Percentiles rank a stretch among this genome's conserved stretches.
phyloP scores from a whole-genome alignment of 2,329 filamentous ascomycete species.

The Seiridium unicorne region DNA sequence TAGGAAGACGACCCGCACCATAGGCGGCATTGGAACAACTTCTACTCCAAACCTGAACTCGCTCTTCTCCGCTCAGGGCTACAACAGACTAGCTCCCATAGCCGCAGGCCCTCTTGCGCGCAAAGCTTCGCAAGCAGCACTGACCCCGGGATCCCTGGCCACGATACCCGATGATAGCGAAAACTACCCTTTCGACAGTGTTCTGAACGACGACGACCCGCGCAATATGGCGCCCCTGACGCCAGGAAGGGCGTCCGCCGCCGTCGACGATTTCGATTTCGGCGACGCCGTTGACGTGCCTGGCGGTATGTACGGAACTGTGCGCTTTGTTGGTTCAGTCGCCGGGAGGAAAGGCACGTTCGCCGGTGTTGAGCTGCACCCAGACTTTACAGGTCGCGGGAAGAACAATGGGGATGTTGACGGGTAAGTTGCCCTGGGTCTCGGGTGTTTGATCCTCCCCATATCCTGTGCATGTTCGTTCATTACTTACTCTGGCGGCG shows the following conservation, averaged over 20 bases:
- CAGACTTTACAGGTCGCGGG: constrained; percentile 76
- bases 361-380: constrained; percentile 84
- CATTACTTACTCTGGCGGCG: constrained; percentile 13
- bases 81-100: constrained; percentile 34
- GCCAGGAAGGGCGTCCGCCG: constrained; percentile 42
- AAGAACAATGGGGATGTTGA: constrained; percentile 98
- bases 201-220: constrained; percentile 41
- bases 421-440: constrained; percentile 58
- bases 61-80: constrained; percentile 45
- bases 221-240: constrained; percentile 53
- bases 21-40: constrained; percentile 40
- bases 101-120: constrained; percentile 51
- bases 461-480: not conserved
- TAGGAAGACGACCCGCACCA: not conserved
- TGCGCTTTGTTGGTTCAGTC: constrained; percentile 86
- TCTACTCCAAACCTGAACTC: constrained; percentile 60
- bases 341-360: constrained; percentile 88
- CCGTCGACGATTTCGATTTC: constrained; percentile 59
- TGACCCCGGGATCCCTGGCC: constrained; percentile 63
- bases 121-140: constrained; percentile 69
- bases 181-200: constrained; percentile 59
- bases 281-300: constrained; percentile 90
- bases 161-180: constrained; percentile 66
- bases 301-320: constrained; percentile 84
- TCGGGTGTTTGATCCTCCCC: not conserved